Evolutionary conservation across 2,329 filamentous ascomycete species (phyloP).

Genomic region (Botrytis tulipae): DNA sequence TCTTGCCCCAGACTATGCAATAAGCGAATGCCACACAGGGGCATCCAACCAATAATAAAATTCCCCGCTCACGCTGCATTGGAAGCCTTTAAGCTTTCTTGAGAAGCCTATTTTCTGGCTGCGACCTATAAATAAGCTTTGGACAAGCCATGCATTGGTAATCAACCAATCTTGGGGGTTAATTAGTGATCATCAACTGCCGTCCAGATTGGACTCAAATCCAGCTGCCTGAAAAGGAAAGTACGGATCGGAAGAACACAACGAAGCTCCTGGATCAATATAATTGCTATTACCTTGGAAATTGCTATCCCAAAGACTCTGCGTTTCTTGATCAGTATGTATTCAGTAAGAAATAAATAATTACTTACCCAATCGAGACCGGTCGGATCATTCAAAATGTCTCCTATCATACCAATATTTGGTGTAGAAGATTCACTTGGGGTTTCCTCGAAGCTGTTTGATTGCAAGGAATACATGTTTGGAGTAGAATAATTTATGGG

Average conservation of each 20-base stretch:
- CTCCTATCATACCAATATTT: conserved; percentile 7
- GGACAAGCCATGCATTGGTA: background rate
- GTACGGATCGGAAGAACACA: conserved; percentile 1
- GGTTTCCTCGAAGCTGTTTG: background rate
- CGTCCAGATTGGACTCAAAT: background rate
- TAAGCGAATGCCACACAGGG: background rate
- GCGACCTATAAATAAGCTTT: conserved; percentile 17
- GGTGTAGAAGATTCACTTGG: background rate
- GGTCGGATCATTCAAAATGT: conserved; percentile 6
- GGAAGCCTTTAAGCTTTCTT: conserved; percentile 12
- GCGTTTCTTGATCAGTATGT: background rate
- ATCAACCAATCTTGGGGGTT: background rate
- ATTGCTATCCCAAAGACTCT: conserved; percentile 20
- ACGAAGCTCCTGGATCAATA: background rate
- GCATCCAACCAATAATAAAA: conserved; percentile 9
- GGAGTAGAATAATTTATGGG: background rate
- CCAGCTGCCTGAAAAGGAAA: conserved; percentile 17
- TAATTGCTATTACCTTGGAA: conserved; percentile 9
- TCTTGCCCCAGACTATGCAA: background rate
- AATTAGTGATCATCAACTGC: background rate
- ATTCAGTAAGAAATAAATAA: background rate
- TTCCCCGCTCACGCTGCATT: background rate
- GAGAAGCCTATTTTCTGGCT: background rate
- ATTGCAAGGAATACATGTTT: background rate
- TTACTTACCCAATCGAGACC: conserved; percentile 18